Percentiles rank a stretch among this genome's conserved stretches.
Conservation (phyloP, 139 green algal genomes). For the Chloropicon primus region DNA sequence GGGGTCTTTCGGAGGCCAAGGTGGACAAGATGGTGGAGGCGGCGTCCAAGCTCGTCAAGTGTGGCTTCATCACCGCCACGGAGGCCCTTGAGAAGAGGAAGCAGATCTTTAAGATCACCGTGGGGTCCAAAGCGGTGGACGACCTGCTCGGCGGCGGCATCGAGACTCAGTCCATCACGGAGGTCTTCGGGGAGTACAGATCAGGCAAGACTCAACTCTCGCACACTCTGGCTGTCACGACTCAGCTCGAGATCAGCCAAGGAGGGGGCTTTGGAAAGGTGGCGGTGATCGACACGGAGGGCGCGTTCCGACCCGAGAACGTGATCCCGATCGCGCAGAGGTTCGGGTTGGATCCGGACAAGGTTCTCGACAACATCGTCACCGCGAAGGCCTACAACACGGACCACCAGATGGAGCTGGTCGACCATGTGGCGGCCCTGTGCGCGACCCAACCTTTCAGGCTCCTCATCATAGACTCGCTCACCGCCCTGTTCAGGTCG, state of each 20-base stretch:
- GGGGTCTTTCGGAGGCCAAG: conserved; percentile 84
- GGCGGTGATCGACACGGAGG: conserved; percentile 85
- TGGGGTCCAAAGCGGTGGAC: neutral
- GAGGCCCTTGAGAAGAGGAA: neutral
- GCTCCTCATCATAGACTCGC: conserved; percentile 73
- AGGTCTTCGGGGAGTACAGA: conserved; percentile 72
- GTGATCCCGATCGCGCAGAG: conserved; percentile 67
- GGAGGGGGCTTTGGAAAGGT: conserved; percentile 35
- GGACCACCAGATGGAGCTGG: neutral
- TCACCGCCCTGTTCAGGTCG: conserved; percentile 65
- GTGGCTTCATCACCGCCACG: neutral
- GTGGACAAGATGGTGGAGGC: conserved; percentile 67
- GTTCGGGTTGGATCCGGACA: conserved; percentile 60
- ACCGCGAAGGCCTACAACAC: neutral
- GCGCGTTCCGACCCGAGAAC: conserved; percentile 73
- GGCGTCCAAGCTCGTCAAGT: neutral
- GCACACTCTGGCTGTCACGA: conserved; percentile 71
- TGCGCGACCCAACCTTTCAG: conserved; percentile 7
- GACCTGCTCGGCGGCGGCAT: conserved; percentile 53
- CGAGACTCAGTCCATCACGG: conserved; percentile 65
- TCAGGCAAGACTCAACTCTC: conserved; percentile 73
- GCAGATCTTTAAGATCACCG: neutral
- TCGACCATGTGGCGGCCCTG: neutral
- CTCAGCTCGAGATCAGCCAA: conserved; percentile 50
- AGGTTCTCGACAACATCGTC: conserved; percentile 56